phyloP scores from a whole-genome alignment of 495 filamentous ascomycete species.

The Alectoria sarmentosa region DNA sequence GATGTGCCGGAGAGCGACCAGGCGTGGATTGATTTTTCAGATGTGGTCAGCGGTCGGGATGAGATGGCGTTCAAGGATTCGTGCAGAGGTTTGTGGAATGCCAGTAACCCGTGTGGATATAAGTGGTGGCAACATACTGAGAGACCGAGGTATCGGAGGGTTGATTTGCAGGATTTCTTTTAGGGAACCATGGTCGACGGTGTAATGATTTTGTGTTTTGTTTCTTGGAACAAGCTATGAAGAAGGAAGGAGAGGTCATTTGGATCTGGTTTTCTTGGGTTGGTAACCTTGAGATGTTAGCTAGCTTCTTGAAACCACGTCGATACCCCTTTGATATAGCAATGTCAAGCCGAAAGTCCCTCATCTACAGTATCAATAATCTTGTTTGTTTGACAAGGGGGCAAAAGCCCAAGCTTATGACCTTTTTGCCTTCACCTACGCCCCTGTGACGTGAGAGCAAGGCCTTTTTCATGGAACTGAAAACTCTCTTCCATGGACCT shows the following conservation, averaged over 20 bases:
- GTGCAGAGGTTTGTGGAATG: conserved; percentile 53
- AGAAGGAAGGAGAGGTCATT: no score
- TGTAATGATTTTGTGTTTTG: no score
- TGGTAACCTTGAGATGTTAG: background rate
- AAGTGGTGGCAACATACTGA: conserved; percentile 27
- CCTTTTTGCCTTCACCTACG: background rate
- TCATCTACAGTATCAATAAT: no score
- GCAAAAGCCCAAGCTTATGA: no score
- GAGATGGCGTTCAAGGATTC: conserved; percentile 35
- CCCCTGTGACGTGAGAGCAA: no score
- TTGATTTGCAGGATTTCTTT: conserved; percentile 22
- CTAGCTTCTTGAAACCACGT: background rate
- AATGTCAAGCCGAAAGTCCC: background rate
- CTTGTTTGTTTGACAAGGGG: no score
- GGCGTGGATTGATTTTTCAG: conserved; percentile 47
- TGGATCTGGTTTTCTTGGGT: background rate
- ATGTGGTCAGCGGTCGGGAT: conserved; percentile 37
- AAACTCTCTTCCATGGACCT: no score
- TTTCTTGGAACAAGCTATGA: no score
- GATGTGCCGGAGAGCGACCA: conserved; percentile 52
- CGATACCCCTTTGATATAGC: background rate
- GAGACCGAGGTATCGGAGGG: conserved; percentile 16
- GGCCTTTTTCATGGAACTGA: no score
- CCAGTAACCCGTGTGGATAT: conserved; percentile 21
- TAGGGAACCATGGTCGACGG: conserved; percentile 3